Conservation (phyloP, 2,329 filamentous ascomycete genomes). For the Penicillium sp. region DNA sequence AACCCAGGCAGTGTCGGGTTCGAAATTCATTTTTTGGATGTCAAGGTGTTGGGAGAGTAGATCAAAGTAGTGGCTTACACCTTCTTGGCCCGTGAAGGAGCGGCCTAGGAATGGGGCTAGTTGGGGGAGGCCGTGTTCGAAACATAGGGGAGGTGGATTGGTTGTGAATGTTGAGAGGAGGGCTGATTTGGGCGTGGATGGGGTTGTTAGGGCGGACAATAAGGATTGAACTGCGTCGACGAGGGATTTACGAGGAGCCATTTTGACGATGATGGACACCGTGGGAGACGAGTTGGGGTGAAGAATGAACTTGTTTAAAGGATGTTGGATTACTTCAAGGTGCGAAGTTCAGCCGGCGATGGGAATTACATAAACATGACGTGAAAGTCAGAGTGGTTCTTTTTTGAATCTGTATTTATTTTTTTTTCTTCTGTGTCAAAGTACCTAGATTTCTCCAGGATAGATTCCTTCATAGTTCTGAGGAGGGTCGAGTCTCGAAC, state of each 20-base stretch:
- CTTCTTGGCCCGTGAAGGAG: constrained; percentile 37
- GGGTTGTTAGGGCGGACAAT: constrained; percentile 30
- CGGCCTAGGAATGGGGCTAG: constrained; percentile 45
- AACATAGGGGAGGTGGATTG: constrained; percentile 22
- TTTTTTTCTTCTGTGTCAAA: background rate
- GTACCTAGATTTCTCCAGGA: background rate
- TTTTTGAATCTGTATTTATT: background rate
- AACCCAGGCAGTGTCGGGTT: constrained; percentile 35
- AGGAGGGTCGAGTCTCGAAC: background rate
- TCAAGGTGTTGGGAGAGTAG: constrained; percentile 29
- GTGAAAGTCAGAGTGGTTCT: constrained; percentile 4
- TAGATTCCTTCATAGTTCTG: background rate
- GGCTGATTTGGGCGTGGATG: constrained; percentile 9
- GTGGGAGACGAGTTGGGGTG: background rate
- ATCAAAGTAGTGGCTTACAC: constrained; percentile 38
- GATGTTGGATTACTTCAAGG: background rate
- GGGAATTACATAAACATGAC: constrained; percentile 22
- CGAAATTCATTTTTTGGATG: constrained; percentile 40
- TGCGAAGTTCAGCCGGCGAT: background rate
- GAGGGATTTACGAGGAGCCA: constrained; percentile 8
- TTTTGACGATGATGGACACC: background rate
- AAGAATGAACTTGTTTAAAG: background rate
- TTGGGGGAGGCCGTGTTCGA: constrained; percentile 43
- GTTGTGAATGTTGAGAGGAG: constrained; percentile 38
- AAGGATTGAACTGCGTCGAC: constrained; percentile 26